phyloP scores from a whole-genome alignment of 2,329 filamentous ascomycete genomes.

The Colletotrichum eleusines region DNA sequence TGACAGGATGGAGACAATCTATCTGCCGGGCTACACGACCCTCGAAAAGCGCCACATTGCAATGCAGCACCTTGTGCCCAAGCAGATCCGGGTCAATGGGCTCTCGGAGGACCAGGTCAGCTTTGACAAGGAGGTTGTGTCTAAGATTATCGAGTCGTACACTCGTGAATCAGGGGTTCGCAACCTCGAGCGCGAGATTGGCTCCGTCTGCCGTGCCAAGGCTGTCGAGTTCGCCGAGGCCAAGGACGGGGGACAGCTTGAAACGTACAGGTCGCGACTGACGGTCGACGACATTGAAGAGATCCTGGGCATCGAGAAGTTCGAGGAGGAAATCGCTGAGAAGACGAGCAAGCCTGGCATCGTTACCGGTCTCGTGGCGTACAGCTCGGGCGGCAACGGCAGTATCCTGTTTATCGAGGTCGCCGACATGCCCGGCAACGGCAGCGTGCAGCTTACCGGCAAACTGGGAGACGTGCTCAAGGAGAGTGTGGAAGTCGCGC shows the following conservation, averaged over 20 bases:
- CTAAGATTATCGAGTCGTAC: constrained; percentile 96
- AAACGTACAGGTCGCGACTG: constrained; percentile 79
- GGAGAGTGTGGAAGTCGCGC: constrained; percentile 94
- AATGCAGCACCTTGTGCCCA: constrained; percentile 91
- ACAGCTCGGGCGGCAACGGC: constrained; percentile 91
- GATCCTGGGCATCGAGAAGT: constrained; percentile 92
- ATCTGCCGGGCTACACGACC: constrained; percentile 94
- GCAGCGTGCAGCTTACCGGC: constrained; percentile 93
- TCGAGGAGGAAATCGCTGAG: constrained; percentile 95
- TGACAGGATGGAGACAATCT: constrained; percentile 97
- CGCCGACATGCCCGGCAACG: constrained; percentile 94
- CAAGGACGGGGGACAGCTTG: constrained; percentile 77
- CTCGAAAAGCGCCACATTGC: constrained; percentile 98
- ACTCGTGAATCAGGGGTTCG: constrained; percentile 96
- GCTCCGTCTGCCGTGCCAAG: constrained; percentile 92
- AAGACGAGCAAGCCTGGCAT: constrained; percentile 87
- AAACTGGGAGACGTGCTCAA: constrained; percentile 97
- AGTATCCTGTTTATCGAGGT: constrained; percentile 99
- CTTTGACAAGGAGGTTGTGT: constrained; percentile 85
- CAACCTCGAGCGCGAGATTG: constrained; percentile 95
- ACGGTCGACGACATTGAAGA: constrained; percentile 85
- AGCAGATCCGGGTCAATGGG: constrained; percentile 93
- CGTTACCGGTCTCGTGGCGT: constrained; percentile 95
- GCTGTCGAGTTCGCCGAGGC: constrained; percentile 95
- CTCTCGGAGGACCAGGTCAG: constrained; percentile 80